Evolutionary conservation across 306 rosid species (phyloP).

Genomic region (Prunus campanulata): DNA sequence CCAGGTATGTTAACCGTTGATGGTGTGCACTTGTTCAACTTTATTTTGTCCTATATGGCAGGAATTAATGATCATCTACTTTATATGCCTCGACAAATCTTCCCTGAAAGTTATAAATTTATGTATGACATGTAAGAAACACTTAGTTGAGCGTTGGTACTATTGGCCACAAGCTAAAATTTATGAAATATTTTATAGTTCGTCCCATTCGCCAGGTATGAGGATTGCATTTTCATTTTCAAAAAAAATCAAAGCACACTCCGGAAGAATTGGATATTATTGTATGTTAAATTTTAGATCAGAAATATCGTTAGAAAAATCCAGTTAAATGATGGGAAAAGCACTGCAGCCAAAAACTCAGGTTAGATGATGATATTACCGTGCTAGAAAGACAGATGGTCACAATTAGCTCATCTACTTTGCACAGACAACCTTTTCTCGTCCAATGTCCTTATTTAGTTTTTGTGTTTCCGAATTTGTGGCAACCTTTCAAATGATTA

Average conservation of each 20-base stretch:
- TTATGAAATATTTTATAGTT: background rate
- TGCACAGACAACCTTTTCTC: background rate
- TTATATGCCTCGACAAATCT: background rate
- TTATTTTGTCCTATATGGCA: background rate
- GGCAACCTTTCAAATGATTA: background rate
- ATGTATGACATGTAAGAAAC: background rate
- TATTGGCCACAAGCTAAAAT: background rate
- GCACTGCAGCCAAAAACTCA: background rate
- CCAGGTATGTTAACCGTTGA: slow-evolving; percentile 46
- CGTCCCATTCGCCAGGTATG: background rate
- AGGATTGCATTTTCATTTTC: background rate
- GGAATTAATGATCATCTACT: background rate
- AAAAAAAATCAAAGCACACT: background rate
- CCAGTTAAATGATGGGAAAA: background rate
- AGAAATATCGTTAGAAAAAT: background rate
- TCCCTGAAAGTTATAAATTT: background rate
- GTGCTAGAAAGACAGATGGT: background rate
- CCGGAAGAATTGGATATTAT: background rate
- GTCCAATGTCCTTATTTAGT: background rate
- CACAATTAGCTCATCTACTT: background rate
- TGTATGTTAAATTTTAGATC: background rate
- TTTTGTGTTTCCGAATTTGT: background rate
- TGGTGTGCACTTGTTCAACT: slow-evolving; percentile 1
- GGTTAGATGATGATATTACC: background rate
- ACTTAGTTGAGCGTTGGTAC: background rate